These are phyloP conservation scores for Tylopilus cervinicoccineus DNA, from an alignment of 768 basidiomycete species.

Conservation along the genomic window DNA sequence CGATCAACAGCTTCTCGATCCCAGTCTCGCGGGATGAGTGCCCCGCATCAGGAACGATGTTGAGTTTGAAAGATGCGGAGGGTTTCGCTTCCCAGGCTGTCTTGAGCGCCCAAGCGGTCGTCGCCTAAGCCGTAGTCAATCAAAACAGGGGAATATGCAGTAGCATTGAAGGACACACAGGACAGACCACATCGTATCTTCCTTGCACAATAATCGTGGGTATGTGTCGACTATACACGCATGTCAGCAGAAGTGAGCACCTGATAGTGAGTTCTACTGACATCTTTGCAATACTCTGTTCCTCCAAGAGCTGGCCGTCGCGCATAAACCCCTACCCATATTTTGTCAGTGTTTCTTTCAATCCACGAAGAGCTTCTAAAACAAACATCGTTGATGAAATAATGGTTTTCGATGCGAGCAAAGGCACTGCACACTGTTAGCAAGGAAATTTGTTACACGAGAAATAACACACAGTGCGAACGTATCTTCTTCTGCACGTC, in stretches of 20 bases:
- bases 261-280: constrained; percentile 27
- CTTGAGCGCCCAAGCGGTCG: constrained; percentile 78
- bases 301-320: constrained; percentile 81
- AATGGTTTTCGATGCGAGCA: constrained; percentile 87
- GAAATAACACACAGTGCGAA: constrained; percentile 62
- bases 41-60: constrained; percentile 81
- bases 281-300: constrained; percentile 88
- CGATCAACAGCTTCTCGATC: constrained; percentile 63
- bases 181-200: constrained; percentile 87
- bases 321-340: constrained; percentile 70
- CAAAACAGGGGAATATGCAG: not conserved
- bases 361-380: not conserved
- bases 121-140: constrained; percentile 45
- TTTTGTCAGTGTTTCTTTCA: constrained; percentile 3
- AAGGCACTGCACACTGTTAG: constrained; percentile 60
- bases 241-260: constrained; percentile 5
- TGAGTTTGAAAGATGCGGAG: constrained; percentile 33
- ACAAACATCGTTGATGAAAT: constrained; percentile 75
- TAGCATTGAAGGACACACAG: constrained; percentile 42
- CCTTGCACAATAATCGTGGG: constrained; percentile 82
- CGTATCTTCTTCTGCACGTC: constrained; percentile 63
- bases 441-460: constrained; percentile 1
- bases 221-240: constrained; percentile 69
- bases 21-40: constrained; percentile 79
- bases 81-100: constrained; percentile 79